Base-by-base conservation (phyloP, 176 grass and related monocot genomes). In the Bolboschoenus planiculmis region DNA sequence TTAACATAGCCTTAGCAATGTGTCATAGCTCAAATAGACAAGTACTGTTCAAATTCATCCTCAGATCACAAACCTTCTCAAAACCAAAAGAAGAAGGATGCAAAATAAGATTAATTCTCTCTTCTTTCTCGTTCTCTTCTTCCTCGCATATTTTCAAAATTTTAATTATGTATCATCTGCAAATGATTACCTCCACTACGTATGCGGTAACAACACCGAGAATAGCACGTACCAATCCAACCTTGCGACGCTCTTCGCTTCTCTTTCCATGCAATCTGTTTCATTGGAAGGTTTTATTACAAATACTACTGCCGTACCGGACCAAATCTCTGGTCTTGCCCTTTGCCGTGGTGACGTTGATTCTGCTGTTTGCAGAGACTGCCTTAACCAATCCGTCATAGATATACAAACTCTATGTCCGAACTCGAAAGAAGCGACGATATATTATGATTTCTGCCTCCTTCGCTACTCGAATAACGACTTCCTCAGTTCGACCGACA, bases 321-420 rank as follows among this genome's bases (percentile, higher is more conserved):
- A 84, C 65, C 16, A 78, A 53, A 78, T 88, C 5, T 90, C 78
- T 33, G 90, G 83, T 55, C 76, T 95, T 30, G 27, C 79, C 0
- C 85, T 92, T 63, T 96, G 93, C 83, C 86, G 90, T 56, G 93
- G 88, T 3, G 90, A 96, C 23, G 0, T 81, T 20, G 85, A 63
- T 64, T 0, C 35, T 10, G 35, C 33, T 37, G 58, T 76, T 30
- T 95, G 93, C 56, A 33, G 20, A 5, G 42, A 70, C 65, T 95
- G 93, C 84, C 81, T 89, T 72, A 58, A 30, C 64, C 2, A 0
- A 0, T 42, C 88, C 24, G 1, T 7, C 16, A 1, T 3, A 23
- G 79, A 87, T 42, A 43, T 87, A 39, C 11, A 59, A 26, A n/a
- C 35, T 0, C 2, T 27, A 1, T 96, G 90, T 50, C 56, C 83